Evolutionary conservation across 2,329 filamentous ascomycete genomes (phyloP), one percentile per base, ranked within the genome.

Genomic region (Arthrobotrys musiformis): DNA sequence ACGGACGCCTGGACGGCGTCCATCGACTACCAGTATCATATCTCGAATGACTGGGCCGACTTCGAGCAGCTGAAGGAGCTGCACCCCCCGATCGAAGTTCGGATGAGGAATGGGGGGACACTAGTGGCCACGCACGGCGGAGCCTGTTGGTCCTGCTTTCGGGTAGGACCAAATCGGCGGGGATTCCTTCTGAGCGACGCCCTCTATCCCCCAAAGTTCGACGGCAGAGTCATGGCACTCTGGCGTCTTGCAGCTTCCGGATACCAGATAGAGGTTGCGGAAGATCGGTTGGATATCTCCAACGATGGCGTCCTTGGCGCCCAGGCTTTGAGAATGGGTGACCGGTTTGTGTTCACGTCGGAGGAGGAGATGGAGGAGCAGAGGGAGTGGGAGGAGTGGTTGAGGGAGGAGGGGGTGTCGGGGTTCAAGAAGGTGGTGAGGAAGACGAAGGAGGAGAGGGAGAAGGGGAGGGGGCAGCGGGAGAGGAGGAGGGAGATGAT

Each of bases 261-360:
- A 1, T 46, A 42, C 24, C 37, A 69, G 33, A 50, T 75, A 6
- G 44, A 30, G n/a, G 48, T 76, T 11, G 7, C 7, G 0, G 64
- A 24, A 2, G 63, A 69, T 19, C 24, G 19, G 4, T 48, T 76
- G 4, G 44, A 64, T n/a, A 52, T 60, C 15, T 28, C 26, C 15
- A 60, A 24, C 8, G n/a, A 30, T 9, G 37, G 64, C 2, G 19
- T 3, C n/a, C 26, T 76, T 15, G 54, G 62, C 15, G 70, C 70
- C 15, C 63, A 60, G 26, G 70, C 63, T 6, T 22, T 63, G 24
- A 69, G 48, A 40, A 33, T 50, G 13, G 46, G 48, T 2, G 64
- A 76, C 52, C 35, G 70, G 33, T 76, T 46, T 28, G 30, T 69
- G 6, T 69, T 76, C 30, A 66, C 60, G 7, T 63, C 56, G 9